A percentile compares a stretch with the other conserved stretches of the same genome.
Evolutionary conservation across 1,284 basidiomycete species (phyloP).

Genomic region (Leccinum proliferum): DNA sequence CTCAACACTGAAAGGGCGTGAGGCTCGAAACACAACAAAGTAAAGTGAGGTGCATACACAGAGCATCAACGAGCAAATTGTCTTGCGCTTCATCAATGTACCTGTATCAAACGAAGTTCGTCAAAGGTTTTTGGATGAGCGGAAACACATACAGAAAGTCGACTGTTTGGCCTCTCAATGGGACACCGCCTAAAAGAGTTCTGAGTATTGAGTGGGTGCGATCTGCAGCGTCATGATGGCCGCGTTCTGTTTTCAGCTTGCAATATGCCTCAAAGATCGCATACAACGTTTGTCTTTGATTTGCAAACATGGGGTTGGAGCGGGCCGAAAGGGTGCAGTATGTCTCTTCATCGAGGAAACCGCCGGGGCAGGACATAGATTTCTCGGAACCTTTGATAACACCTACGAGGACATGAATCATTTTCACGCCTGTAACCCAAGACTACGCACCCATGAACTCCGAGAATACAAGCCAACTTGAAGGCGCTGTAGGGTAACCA

Average conservation of each 20-base stretch:
- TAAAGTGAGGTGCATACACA: constrained; percentile 35
- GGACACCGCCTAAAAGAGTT: constrained; percentile 25
- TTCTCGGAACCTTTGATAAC: constrained; percentile 64
- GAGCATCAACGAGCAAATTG: constrained; percentile 60
- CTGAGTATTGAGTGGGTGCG: constrained; percentile 54
- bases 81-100: constrained; percentile 75
- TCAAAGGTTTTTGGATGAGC: neutral
- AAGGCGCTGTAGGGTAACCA: constrained; percentile 39
- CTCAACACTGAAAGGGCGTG: constrained; percentile 49
- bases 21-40: neutral
- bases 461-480: constrained; percentile 50
- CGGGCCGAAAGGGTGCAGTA: constrained; percentile 50
- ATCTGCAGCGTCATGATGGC: constrained; percentile 59
- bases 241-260: constrained; percentile 37
- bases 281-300: constrained; percentile 45
- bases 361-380: constrained; percentile 31
- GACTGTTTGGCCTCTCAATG: constrained; percentile 38
- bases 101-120: constrained; percentile 29
- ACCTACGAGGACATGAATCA: constrained; percentile 33
- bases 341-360: constrained; percentile 38
- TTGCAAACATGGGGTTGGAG: constrained; percentile 49
- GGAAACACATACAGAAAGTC: constrained; percentile 49
- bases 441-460: constrained; percentile 55
- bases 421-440: neutral
- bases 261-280: constrained; percentile 51